Conservation (phyloP, 306 rosid species). For the Gillenia trifoliata region DNA sequence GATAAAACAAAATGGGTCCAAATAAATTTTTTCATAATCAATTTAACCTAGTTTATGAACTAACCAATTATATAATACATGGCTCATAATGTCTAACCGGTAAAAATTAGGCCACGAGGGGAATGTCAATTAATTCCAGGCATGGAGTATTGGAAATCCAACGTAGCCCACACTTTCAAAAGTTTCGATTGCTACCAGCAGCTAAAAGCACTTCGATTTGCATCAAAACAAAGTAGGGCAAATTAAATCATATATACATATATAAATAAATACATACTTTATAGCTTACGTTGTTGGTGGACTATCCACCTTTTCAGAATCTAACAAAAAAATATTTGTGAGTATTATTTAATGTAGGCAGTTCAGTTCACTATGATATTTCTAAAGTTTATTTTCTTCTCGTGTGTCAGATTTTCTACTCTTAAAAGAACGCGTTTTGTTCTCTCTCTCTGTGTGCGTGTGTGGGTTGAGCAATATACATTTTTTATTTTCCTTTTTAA, state of each 20-base stretch:
- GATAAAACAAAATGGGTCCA: no score
- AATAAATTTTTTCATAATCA: background rate
- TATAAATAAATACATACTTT: background rate
- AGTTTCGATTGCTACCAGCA: slow-evolving; percentile 13
- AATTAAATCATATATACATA: background rate
- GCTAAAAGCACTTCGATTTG: slow-evolving; percentile 25
- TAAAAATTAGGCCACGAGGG: slow-evolving; percentile 13
- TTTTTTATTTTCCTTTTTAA: background rate
- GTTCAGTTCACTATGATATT: background rate
- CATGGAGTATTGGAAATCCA: slow-evolving; percentile 38
- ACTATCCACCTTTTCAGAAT: background rate
- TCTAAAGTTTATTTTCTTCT: background rate
- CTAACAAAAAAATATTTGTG: background rate
- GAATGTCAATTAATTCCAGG: background rate
- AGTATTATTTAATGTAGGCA: background rate
- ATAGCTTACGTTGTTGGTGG: slow-evolving; percentile 7
- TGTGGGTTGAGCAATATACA: background rate
- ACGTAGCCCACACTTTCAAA: slow-evolving; percentile 32
- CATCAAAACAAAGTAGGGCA: slow-evolving; percentile 12
- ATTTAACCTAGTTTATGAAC: background rate
- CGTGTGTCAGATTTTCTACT: background rate
- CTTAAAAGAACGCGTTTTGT: background rate
- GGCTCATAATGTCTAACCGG: background rate
- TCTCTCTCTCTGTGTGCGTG: background rate
- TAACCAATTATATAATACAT: background rate